Conservation (phyloP, 768 basidiomycete genomes). For the Holtermanniella nyarrowii region DNA sequence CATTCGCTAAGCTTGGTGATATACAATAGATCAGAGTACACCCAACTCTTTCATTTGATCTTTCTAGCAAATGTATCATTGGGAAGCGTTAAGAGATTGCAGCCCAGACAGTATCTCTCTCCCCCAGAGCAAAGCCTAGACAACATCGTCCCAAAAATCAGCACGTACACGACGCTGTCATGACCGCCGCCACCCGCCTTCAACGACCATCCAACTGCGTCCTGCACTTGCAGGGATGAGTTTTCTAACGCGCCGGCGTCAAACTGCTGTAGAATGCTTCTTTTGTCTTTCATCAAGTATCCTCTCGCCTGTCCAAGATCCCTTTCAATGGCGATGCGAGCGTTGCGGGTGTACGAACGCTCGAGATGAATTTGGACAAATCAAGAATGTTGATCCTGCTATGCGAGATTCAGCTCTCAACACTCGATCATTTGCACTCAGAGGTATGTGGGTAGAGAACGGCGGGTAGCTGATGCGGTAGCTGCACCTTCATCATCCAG, state of each 20-base stretch:
- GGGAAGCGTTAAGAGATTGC: too few species aligned
- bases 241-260: too few species aligned
- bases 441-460: conserved; percentile 14
- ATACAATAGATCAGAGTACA: too few species aligned
- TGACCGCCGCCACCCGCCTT: neutral
- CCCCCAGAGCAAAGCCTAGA: too few species aligned
- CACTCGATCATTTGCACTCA: conserved; percentile 18
- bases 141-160: neutral
- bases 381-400: conserved; percentile 73
- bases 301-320: conserved; percentile 22
- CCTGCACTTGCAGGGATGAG: neutral
- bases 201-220: neutral
- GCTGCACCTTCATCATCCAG: conserved; percentile 27
- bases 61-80: too few species aligned
- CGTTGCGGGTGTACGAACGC: conserved; percentile 33
- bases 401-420: conserved; percentile 72
- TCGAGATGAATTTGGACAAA: conserved; percentile 50
- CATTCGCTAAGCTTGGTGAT: too few species aligned
- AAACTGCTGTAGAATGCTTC: conserved; percentile 26
- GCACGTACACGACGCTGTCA: neutral
- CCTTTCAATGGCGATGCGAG: conserved; percentile 33
- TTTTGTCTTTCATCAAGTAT: conserved; percentile 31
- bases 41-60: too few species aligned
- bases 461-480: conserved; percentile 3
- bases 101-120: too few species aligned